Evolutionary conservation across 1,139 yeast species (phyloP), one percentile per base, ranked within the genome.

Genomic region (Suhomyces kunorum): DNA sequence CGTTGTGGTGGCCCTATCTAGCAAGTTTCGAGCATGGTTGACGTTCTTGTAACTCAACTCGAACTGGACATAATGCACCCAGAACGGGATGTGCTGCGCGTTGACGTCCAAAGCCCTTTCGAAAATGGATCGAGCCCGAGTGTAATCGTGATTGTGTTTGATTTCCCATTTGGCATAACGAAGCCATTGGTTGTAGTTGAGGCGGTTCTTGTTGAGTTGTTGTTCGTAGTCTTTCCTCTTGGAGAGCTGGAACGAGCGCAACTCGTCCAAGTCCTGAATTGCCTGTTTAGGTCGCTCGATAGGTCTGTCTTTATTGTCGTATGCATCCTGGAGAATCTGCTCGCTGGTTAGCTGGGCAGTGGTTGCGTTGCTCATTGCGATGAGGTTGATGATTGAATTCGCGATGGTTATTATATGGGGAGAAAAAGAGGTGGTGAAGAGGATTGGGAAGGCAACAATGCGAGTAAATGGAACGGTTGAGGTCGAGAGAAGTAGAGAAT

Each of bases 81-180:
- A 92, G 42, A 92, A 64, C 8, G 95, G 92, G 1, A 90, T 80
- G 55, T 78, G 77, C 47, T 83, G 78, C 3, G 80, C 71, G 55
- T 87, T 84, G 4, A 87, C 89, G 43, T 81, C 86, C 28, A 92
- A 59, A 0, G 96, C 96, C 38, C 98, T 71, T 61, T 92, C 98
- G 63, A 84, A 87, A 9, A 92, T 73, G 0, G 96, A 87, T 42
- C 98, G 67, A 0, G 95, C 96, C 23, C 86, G 62, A 8, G 73
- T 70, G 51, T 78, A 73, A 55, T 92, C 96, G 44, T 80, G 83
- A 53, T 70, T 71, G 40, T 87, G 90, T 5, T 84, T 86, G 11
- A 81, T 61, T 59, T 92, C 98, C 80, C 92, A 88, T 45, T 76
- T 79, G 1, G 97, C 98, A 59, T 92, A 92, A 39, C 97, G 71